Base-by-base conservation (phyloP, 2,329 filamentous ascomycete species). In the Diaporthe aspalathi region DNA sequence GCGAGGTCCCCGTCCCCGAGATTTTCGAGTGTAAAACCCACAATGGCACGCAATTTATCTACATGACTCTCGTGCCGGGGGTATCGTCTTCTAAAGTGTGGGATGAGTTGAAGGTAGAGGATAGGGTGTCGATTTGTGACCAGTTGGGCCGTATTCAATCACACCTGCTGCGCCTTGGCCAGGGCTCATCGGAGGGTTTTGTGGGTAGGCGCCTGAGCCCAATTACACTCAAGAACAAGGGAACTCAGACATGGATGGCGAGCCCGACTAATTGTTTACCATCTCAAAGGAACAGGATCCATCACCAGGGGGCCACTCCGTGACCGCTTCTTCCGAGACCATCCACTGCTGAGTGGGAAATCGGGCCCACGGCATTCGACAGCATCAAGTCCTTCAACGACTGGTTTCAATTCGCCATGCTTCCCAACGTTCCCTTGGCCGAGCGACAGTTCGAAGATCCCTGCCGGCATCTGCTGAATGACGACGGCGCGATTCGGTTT, bases 351-450 rank as follows among this genome's bases (percentile, higher is more conserved):
- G 24, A 11, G 17, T 9, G 40, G 57, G 11, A 63, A 7, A 29
- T 22, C 57, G 20, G 40, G 40, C 7, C 57, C 32, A n/a, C n/a
- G n/a, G n/a, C 57, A 63, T 63, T 63, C 24, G 57, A 40, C 2
- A 63, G 14, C 3, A 63, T 47, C 17, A 47, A 16, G 49, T 22
- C 49, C 6, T 63, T 63, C 45, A 63, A 63, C 24, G 40, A 63
- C 57, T 63, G 43, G 57, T 17, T 63, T 40, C 17, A 32, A 47
- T 6, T 63, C 9, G 57, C 6, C 22, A 40, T 27, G 49, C 27
- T 63, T 22, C 57, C 40, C 35, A 35, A 7, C 32, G 14, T 17
- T 20, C 38, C 38, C 57, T 17, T 49, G 17, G 49, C 57, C 49
- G 17, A 63, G 4, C 49, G 57, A 17, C 20, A 40, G 16, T 24